Base-by-base conservation (phyloP, 495 filamentous ascomycete genomes). In the Lasiosphaeria ovina region DNA sequence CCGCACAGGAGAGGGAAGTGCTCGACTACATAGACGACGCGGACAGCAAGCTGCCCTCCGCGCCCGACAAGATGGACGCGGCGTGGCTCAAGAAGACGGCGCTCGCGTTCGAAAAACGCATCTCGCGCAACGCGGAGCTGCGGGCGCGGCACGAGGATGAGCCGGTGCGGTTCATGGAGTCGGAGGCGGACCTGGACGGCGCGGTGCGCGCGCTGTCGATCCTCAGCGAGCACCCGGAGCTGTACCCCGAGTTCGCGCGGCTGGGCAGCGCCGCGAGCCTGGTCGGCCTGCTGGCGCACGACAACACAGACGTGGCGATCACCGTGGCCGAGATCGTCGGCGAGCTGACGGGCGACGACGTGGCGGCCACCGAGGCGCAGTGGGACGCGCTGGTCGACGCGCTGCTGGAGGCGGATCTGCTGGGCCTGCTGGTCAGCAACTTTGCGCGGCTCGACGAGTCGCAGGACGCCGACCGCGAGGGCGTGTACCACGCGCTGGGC, bases 231-330 rank as follows among this genome's bases (percentile, higher is more conserved):
- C 90, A 97, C 69, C 80, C 93, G 7, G 88, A 90, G 45, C 79
- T 98, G 12, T 98, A 94, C 70, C 79, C 76, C 33, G 89, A 96
- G 62, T 95, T 99, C 66, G 83, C 87, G 12, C 87, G 86, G 55
- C 71, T 96, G 55, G 94, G 92, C 34, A 89, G 87, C 60, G 86
- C 87, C 0, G 86, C 74, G 0, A 90, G 87, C 16, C 74, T 99
- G 57, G 89, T 96, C 1, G 82, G 85, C 1, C 72, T 99, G 53
- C 75, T 99, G 33, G 87, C 93, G 6, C 94, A 98, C 69, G 94
- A 99, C 66, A 99, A 99, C 73, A 91, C 93, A 2, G 94, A 99
- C 73, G 96, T 99, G 62, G 92, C 94, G 6, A 96, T 97, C 62
- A 91, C 88, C 66, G 89, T 87, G 0, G 85, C 97, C 5, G 91